Base-by-base conservation (phyloP, 768 basidiomycete species). In the Collybia mongolica region DNA sequence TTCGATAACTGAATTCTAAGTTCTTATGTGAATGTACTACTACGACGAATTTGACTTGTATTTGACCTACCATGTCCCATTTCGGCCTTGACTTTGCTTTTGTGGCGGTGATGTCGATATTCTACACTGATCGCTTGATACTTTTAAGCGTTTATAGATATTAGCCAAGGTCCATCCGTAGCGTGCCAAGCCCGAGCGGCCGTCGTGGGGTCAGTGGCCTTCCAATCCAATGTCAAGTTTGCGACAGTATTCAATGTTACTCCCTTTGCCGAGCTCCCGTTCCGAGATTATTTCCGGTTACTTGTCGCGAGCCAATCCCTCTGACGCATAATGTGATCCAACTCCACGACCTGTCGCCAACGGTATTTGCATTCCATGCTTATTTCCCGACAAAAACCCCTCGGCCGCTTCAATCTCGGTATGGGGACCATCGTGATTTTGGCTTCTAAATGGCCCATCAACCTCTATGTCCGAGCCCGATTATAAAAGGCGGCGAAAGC, bases 11-110 rank as follows among this genome's bases (percentile, higher is more conserved):
- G 7, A 32, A 5, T 32, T 32, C 14, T 14, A 32, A 32, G 14
- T 9, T 32, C 32, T 9, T 32, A 3, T 32, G 32, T 32, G 60
- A 72, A 60, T 28, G 37, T 24, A 17, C 7, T 11, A 14, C n/a
- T 18, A 40, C 20, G 9, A 29, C 28, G 15, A 45, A 23, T 9
- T 41, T 41, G 29, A 18, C 29, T 26, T 20, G 20, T 12, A 19
- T 20, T 38, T 35, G 32, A 32, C 32, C 32, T 32, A 32, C 14
- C 32, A 32, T 32, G 32, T 14, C 32, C 32, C 9, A 32, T 32
- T 32, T 32, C 4, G 14, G 32, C 32, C 32, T 32, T 32, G 32
- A 32, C 32, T 9, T 28, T 32, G 3, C 32, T 32, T 32, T 32
- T 9, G 14, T 12, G 11, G 32, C 11, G 32, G 32, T 32, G 32